phyloP scores from a whole-genome alignment of 2,329 filamentous ascomycete genomes.

The Cladorrhinum sp. region DNA sequence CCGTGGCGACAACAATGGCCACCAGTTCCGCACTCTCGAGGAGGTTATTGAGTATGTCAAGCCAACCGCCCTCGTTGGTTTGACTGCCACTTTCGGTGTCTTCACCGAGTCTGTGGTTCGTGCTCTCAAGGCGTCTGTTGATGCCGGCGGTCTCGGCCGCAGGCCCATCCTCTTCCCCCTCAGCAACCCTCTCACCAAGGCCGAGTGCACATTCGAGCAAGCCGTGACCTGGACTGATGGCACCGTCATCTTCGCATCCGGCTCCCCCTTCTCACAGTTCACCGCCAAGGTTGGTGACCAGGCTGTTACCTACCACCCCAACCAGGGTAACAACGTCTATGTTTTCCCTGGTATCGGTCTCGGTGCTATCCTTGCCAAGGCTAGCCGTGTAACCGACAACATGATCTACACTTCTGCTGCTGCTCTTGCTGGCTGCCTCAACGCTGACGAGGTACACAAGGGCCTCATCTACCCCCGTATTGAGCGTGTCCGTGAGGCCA shows the following conservation, averaged over 20 bases:
- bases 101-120: conserved; percentile 86
- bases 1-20: conserved; percentile 60
- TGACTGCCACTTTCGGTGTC: conserved; percentile 90
- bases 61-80: conserved; percentile 89
- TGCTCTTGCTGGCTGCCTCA: conserved; percentile 74
- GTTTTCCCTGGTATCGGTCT: conserved; percentile 96
- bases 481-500: conserved; percentile 87
- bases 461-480: conserved; percentile 90
- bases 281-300: conserved; percentile 60
- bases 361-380: conserved; percentile 87
- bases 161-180: conserved; percentile 92
- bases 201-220: conserved; percentile 95
- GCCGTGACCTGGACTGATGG: conserved; percentile 89
- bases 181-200: conserved; percentile 93
- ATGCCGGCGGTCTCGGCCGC: conserved; percentile 65
- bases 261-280: conserved; percentile 81
- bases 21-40: conserved; percentile 75
- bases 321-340: conserved; percentile 85
- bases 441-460: conserved; percentile 73
- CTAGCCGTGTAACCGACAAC: conserved; percentile 79
- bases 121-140: conserved; percentile 62
- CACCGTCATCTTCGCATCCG: conserved; percentile 88
- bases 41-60: conserved; percentile 93
- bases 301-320: conserved; percentile 67
- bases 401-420: conserved; percentile 97